Base-by-base conservation (phyloP, 495 filamentous ascomycete species). In the Penicillium atrosanguineum region DNA sequence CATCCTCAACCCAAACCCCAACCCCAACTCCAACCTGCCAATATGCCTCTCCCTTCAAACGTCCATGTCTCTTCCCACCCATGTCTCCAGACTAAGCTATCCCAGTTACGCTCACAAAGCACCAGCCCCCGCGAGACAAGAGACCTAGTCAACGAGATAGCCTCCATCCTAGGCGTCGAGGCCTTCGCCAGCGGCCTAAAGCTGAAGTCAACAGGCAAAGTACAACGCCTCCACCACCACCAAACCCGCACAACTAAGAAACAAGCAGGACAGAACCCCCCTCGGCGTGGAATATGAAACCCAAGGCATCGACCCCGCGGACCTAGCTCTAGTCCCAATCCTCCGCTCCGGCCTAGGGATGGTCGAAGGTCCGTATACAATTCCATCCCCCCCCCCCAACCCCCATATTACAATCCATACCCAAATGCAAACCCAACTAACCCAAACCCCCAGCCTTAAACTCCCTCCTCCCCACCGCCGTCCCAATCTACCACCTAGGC, bases 401-500 rank as follows among this genome's bases (percentile, higher is more conserved):
- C 34, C 37, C 26, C 14, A 14, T 29, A 15, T 11, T 14, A 23
- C 11, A 19, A 11, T 21, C 20, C 21, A 42, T 34, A 39, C 37
- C 14, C 19, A 44, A 48, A 53, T 49, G 48, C 50, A 39, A 19
- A 50, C 50, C 50, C 36, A 19, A 50, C 50, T 42, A 28, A 42
- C 47, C 45, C 39, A 12, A 6, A 28, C 39, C 26, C 14, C 19
- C 52, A 90, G 92, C 92, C 3, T 71, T 96, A 26, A 85, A 90
- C 75, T 84, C 83, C 54, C 78, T 97, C 55, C 89, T 97, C 51
- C 93, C 93, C 4, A 67, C 69, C 46, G 79, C 91, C 3, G 88
- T 90, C 31, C 87, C 92, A 15, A 83, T 97, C 57, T 89, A 97
- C 73, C 93, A 97, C 69, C 85, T 97, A 20, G 93, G 93, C 41